Percentiles rank a stretch among this genome's conserved stretches.
phyloP scores from a whole-genome alignment of 148 eudicot species.

The Arbutus unedo region DNA sequence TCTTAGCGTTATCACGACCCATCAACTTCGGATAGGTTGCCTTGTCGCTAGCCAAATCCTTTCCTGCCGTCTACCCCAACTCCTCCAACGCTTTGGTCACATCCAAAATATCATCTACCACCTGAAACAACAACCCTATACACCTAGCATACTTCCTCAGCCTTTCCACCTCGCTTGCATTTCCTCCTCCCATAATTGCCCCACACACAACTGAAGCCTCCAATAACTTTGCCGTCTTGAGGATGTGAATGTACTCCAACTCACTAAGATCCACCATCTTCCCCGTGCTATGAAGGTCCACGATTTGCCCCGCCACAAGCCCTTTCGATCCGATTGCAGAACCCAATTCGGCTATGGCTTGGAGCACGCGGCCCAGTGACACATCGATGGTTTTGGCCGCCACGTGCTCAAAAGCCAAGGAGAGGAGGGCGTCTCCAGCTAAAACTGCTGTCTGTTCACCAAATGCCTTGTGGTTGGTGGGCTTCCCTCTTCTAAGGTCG shows the following conservation, averaged over 20 bases:
- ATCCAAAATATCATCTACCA: constrained; percentile 41
- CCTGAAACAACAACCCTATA: constrained; percentile 38
- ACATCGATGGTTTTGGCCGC: constrained; percentile 21
- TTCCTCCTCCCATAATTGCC: constrained; percentile 36
- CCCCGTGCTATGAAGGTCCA: constrained; percentile 32
- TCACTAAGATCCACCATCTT: constrained; percentile 18
- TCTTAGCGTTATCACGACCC: constrained; percentile 29
- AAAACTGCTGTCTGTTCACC: constrained; percentile 29
- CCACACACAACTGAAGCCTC: constrained; percentile 42
- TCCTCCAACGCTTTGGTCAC: constrained; percentile 30
- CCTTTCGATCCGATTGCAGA: constrained; percentile 35
- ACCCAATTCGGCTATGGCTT: constrained; percentile 30
- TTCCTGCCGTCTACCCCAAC: constrained; percentile 39
- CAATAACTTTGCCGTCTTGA: constrained; percentile 36
- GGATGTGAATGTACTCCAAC: constrained; percentile 37
- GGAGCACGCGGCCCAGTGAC: constrained; percentile 15
- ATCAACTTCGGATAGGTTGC: constrained; percentile 42
- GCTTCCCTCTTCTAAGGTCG: too few species aligned
- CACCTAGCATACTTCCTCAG: constrained; percentile 34
- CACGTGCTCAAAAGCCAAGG: constrained; percentile 37
- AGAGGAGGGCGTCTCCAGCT: neutral
- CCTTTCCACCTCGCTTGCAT: constrained; percentile 24
- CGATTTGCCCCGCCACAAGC: constrained; percentile 38
- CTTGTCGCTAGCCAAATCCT: constrained; percentile 34
- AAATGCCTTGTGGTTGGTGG: constrained; percentile 23